phyloP scores from a whole-genome alignment of 306 rosid species.

The Medicago truncatula region DNA sequence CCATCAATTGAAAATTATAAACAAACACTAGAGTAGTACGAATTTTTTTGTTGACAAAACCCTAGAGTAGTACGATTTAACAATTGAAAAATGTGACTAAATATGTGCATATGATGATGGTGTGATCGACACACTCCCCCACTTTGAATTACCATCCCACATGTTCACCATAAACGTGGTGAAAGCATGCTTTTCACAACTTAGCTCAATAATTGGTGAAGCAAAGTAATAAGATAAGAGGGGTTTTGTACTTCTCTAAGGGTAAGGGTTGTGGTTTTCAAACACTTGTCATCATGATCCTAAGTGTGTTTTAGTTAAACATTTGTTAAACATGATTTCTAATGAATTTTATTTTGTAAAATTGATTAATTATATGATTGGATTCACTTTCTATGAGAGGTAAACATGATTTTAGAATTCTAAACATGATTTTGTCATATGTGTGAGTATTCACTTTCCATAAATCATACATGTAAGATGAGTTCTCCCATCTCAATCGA shows the following conservation, averaged over 20 bases:
- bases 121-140: constrained; percentile 43
- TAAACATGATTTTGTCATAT: neutral
- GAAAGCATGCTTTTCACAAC: constrained; percentile 51
- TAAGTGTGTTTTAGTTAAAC: neutral
- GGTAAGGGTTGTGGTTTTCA: constrained; percentile 32
- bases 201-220: constrained; percentile 66
- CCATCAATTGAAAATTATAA: constrained; percentile 50
- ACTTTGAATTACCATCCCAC: constrained; percentile 53
- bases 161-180: constrained; percentile 59
- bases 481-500: too few relatives aligned
- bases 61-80: constrained; percentile 24
- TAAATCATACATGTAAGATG: too few relatives aligned
- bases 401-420: neutral
- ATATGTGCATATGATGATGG: constrained; percentile 57
- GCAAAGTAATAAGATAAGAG: constrained; percentile 45
- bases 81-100: constrained; percentile 41
- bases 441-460: neutral
- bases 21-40: constrained; percentile 45
- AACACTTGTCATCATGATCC: constrained; percentile 48
- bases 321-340: neutral
- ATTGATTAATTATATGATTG: too few relatives aligned
- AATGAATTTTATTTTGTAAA: neutral
- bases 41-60: neutral
- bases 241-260: constrained; percentile 27
- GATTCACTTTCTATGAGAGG: too few relatives aligned